These are phyloP conservation scores for Neovahlkampfia damariscottae DNA, from an alignment of 78 protist species.

Conservation along the genomic window DNA sequence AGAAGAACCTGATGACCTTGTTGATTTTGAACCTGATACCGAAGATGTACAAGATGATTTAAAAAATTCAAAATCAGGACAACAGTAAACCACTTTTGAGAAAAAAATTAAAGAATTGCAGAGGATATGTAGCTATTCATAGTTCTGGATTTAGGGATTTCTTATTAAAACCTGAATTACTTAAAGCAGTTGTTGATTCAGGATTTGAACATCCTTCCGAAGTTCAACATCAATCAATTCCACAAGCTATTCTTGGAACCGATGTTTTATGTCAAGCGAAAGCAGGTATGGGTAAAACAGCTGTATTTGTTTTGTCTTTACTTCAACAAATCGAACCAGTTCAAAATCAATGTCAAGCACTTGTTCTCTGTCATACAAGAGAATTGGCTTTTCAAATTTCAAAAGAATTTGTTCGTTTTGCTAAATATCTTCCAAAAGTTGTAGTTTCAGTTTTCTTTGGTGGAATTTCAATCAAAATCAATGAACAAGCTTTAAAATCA, in stretches of 20 bases:
- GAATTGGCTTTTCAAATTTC: constrained; percentile 95
- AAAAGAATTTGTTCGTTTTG: constrained; percentile 91
- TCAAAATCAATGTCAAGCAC: constrained; percentile 17
- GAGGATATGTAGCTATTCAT: constrained; percentile 50
- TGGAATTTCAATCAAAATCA: constrained; percentile 59
- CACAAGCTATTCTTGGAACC: constrained; percentile 88
- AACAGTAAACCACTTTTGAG: neutral
- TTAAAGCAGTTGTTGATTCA: constrained; percentile 82
- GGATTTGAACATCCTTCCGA: constrained; percentile 98
- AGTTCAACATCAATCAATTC: constrained; percentile 94
- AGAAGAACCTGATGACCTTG: neutral
- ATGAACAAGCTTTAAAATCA: constrained; percentile 28
- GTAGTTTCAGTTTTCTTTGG: constrained; percentile 84
- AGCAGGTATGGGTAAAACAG: constrained; percentile 99
- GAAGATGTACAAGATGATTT: neutral
- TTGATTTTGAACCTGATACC: neutral
- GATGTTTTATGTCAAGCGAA: constrained; percentile 95
- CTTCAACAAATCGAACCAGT: constrained; percentile 66
- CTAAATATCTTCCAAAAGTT: constrained; percentile 54
- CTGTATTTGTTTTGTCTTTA: constrained; percentile 92
- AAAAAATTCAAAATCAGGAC: constrained; percentile 5
- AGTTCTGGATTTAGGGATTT: constrained; percentile 85
- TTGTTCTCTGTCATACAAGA: constrained; percentile 90
- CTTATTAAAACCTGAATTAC: constrained; percentile 88
- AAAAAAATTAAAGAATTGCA: neutral